Percentiles rank a stretch among this genome's conserved stretches.
Evolutionary conservation across 2,329 filamentous ascomycete species (phyloP).

Genomic region (Amylocarpus encephaloides): DNA sequence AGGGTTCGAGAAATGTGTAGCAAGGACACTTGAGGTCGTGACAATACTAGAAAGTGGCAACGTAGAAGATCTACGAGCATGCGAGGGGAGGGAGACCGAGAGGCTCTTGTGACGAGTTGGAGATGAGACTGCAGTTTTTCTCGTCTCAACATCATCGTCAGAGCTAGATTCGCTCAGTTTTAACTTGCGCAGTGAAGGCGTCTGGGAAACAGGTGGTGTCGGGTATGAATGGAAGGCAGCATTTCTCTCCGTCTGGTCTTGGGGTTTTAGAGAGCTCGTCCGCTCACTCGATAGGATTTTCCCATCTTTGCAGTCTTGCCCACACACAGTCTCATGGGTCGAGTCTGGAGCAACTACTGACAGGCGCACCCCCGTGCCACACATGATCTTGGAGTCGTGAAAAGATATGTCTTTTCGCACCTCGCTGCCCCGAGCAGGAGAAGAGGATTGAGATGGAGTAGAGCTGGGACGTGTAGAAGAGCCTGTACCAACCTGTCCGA

Average conservation of each 20-base stretch:
- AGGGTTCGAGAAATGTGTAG: slow-evolving; percentile 64
- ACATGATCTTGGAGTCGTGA: slow-evolving; percentile 18
- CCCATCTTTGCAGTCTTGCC: slow-evolving; percentile 19
- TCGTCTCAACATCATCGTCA: slow-evolving; percentile 34
- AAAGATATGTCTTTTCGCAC: slow-evolving; percentile 17
- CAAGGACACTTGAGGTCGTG: slow-evolving; percentile 56
- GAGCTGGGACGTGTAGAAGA: slow-evolving; percentile 44
- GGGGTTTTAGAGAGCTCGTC: slow-evolving; percentile 20
- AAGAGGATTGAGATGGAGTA: slow-evolving; percentile 24
- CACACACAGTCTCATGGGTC: slow-evolving; percentile 21
- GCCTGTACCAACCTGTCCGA: slow-evolving; percentile 97
- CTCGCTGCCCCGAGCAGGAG: slow-evolving; percentile 21
- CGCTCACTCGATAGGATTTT: slow-evolving; percentile 21
- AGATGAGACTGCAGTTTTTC: slow-evolving; percentile 30
- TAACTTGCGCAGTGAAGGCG: slow-evolving; percentile 39
- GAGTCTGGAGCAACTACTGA: slow-evolving; percentile 25
- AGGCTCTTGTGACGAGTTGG: slow-evolving; percentile 37
- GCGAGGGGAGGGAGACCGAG: slow-evolving; percentile 39
- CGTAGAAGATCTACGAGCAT: slow-evolving; percentile 39
- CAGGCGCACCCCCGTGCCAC: slow-evolving; percentile 20
- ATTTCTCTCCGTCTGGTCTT: slow-evolving; percentile 18
- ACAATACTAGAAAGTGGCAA: slow-evolving; percentile 59
- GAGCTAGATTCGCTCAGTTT: slow-evolving; percentile 37
- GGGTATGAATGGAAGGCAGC: slow-evolving; percentile 41
- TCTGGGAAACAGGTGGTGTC: slow-evolving; percentile 50